Evolutionary conservation across 2,329 filamentous ascomycete genomes (phyloP).

Genomic region (Verticillium dahliae): DNA sequence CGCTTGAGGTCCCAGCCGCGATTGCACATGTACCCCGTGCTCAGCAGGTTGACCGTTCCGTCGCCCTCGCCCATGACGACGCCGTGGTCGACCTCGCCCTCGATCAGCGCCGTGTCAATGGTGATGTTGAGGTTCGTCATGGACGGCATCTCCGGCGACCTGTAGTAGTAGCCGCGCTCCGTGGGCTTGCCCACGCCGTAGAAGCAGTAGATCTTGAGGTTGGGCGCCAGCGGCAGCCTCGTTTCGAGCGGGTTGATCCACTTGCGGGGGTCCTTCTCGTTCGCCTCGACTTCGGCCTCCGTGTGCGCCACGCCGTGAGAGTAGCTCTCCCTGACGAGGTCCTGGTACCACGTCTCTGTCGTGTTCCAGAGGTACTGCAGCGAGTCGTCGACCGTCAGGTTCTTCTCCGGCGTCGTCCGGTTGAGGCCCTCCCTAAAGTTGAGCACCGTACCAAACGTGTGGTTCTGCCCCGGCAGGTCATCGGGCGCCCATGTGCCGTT

Average conservation of each 20-base stretch:
- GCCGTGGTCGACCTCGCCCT: slow-evolving; percentile 67
- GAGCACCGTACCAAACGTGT: slow-evolving; percentile 73
- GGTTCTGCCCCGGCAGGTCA: slow-evolving; percentile 65
- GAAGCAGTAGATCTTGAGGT: slow-evolving; percentile 93
- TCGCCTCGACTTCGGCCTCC: slow-evolving; percentile 69
- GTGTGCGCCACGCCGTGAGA: slow-evolving; percentile 86
- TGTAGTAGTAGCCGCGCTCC: slow-evolving; percentile 89
- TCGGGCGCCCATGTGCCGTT: slow-evolving; percentile 83
- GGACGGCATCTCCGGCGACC: slow-evolving; percentile 55
- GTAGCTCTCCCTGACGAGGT: slow-evolving; percentile 68
- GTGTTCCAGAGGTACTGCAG: slow-evolving; percentile 72
- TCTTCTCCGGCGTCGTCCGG: slow-evolving; percentile 57
- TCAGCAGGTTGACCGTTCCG: slow-evolving; percentile 90
- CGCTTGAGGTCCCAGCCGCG: slow-evolving; percentile 90
- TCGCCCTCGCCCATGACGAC: slow-evolving; percentile 96
- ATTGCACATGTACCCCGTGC: slow-evolving; percentile 92
- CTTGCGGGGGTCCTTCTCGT: slow-evolving; percentile 69
- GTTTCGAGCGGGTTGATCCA: slow-evolving; percentile 96
- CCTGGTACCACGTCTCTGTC: slow-evolving; percentile 78
- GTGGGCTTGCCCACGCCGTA: slow-evolving; percentile 93
- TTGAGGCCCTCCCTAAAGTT: slow-evolving; percentile 70
- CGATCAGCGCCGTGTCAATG: slow-evolving; percentile 59
- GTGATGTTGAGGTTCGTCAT: slow-evolving; percentile 67
- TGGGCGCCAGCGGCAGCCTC: slow-evolving; percentile 77
- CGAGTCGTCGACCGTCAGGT: slow-evolving; percentile 75